These are phyloP conservation scores for Talaromyces sp. DNA, from an alignment of 2,329 filamentous ascomycete species.

Conservation along the genomic window DNA sequence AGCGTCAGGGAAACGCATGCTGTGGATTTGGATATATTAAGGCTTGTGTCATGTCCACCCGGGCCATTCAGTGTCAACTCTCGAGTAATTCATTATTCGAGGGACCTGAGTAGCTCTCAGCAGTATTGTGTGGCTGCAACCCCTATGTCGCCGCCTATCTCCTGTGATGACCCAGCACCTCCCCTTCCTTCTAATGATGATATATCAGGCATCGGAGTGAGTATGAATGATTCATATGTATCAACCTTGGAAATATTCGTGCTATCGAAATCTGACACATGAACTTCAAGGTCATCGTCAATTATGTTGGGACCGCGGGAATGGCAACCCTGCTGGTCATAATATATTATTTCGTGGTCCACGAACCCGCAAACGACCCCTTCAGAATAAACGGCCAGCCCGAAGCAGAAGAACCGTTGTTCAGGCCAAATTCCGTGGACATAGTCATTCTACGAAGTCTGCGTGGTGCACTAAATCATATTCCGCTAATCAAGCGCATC, in stretches of 20 bases:
- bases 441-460: background rate
- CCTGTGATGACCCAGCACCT: background rate
- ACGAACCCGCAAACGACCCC: conserved; percentile 5
- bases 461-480: background rate
- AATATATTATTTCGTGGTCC: conserved; percentile 4
- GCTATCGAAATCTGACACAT: background rate
- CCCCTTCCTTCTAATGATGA: background rate
- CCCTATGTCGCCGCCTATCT: background rate
- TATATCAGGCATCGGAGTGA: conserved; percentile 1
- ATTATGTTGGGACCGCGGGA: conserved; percentile 10
- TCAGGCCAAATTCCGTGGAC: conserved; percentile 7
- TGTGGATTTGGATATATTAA: background rate
- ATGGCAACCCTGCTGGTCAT: conserved; percentile 3
- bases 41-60: background rate
- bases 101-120: background rate
- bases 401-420: background rate
- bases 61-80: background rate
- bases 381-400: background rate
- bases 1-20: background rate
- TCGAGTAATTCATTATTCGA: background rate
- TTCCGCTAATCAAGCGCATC: background rate
- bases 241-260: background rate
- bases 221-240: background rate
- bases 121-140: background rate
- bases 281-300: conserved; percentile 8